These are phyloP conservation scores for Fistulifera pelliculosa DNA, from an alignment of 108 stramenopile species.

Conservation along the genomic window DNA sequence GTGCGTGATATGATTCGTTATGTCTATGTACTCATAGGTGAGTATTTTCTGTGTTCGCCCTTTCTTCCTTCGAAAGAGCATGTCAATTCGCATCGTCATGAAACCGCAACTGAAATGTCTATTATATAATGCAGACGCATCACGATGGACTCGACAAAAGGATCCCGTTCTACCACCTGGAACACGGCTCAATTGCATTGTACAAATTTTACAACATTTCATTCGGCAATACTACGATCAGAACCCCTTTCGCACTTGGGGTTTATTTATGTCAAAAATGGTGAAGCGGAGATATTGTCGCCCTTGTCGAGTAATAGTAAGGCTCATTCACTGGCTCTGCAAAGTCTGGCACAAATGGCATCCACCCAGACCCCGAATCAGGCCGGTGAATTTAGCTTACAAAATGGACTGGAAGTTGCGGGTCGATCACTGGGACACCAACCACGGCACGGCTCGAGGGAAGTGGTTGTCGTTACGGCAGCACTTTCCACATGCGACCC, in stretches of 20 bases:
- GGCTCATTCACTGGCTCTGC: constrained; percentile 59
- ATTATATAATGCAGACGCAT: constrained; percentile 45
- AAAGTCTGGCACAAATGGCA: constrained; percentile 31
- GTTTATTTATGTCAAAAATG: constrained; percentile 50
- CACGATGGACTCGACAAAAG: constrained; percentile 53
- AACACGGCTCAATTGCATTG: constrained; percentile 49
- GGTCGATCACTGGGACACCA: constrained; percentile 76
- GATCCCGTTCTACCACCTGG: constrained; percentile 62
- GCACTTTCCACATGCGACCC: constrained; percentile 78
- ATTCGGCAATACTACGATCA: constrained; percentile 76
- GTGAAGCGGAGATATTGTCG: constrained; percentile 77
- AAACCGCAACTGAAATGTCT: too few species aligned
- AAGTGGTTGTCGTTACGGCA: constrained; percentile 64
- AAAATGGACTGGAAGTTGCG: constrained; percentile 86
- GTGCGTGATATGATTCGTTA: constrained; percentile 85
- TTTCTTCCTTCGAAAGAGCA: too few species aligned
- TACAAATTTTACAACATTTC: constrained; percentile 47
- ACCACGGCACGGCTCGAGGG: constrained; percentile 71
- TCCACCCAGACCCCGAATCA: constrained; percentile 27
- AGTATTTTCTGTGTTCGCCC: too few species aligned
- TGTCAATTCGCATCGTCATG: too few species aligned
- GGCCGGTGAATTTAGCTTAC: constrained; percentile 72
- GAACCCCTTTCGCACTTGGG: constrained; percentile 82
- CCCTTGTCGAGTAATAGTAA: constrained; percentile 48
- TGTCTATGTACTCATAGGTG: constrained; percentile 41